These are phyloP conservation scores for Calendula officinalis DNA, from an alignment of 129 eudicot species.

Conservation along the genomic window DNA sequence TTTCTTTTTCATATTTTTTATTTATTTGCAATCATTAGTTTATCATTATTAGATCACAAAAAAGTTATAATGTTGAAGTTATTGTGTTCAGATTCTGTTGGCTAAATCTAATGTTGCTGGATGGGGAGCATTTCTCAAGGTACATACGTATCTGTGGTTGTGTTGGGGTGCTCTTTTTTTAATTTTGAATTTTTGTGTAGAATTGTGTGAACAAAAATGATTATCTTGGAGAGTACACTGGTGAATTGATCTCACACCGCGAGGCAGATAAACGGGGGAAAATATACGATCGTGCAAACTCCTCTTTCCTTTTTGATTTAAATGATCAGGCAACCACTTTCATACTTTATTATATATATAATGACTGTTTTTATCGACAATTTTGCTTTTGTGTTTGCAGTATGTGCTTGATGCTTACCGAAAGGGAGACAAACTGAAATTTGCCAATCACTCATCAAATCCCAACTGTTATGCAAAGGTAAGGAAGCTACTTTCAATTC, in stretches of 20 bases:
- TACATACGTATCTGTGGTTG: slow-evolving; percentile 27
- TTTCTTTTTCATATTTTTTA: no score
- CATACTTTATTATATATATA: neutral
- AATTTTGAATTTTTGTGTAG: slow-evolving; percentile 25
- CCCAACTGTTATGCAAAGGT: slow-evolving; percentile 99
- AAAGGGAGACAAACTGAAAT: slow-evolving; percentile 94
- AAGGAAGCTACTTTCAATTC: no score
- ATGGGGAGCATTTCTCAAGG: slow-evolving; percentile 99
- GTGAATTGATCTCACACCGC: slow-evolving; percentile 91
- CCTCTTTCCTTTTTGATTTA: slow-evolving; percentile 89
- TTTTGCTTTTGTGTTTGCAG: slow-evolving; percentile 42
- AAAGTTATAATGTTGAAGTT: slow-evolving; percentile 14
- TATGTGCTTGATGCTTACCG: slow-evolving; percentile 94
- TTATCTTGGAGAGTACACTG: slow-evolving; percentile 98
- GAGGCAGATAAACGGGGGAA: slow-evolving; percentile 99
- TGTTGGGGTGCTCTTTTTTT: neutral
- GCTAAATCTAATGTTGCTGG: slow-evolving; percentile 94
- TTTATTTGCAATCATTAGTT: no score
- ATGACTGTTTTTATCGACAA: neutral
- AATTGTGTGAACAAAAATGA: slow-evolving; percentile 91
- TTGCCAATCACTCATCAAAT: slow-evolving; percentile 88
- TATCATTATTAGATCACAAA: no score
- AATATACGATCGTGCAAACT: slow-evolving; percentile 86
- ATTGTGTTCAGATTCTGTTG: slow-evolving; percentile 62
- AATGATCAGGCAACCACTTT: slow-evolving; percentile 80